These are phyloP conservation scores for Fragaria iinumae DNA, from an alignment of 306 rosid species.

Conservation along the genomic window DNA sequence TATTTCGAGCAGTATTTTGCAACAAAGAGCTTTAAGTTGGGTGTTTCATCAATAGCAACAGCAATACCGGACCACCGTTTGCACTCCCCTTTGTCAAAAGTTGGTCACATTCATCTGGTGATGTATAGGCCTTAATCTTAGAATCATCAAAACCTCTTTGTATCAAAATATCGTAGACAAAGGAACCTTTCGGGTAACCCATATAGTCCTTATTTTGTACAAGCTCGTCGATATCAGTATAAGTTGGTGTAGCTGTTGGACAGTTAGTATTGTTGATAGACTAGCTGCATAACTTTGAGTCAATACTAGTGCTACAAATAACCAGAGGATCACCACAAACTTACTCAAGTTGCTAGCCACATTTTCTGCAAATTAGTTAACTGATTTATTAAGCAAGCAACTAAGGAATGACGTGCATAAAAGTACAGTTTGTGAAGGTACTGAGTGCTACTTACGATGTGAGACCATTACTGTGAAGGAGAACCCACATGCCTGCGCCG, in stretches of 20 bases:
- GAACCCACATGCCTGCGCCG: conserved; percentile 9
- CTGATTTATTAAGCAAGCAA: neutral
- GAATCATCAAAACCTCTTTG: conserved; percentile 33
- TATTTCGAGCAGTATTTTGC: too few species aligned
- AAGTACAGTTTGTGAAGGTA: neutral
- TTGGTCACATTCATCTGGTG: neutral
- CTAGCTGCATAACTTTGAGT: conserved; percentile 77
- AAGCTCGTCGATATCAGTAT: conserved; percentile 36
- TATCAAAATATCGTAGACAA: conserved; percentile 33
- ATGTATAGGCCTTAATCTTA: conserved; percentile 26
- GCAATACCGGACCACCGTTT: too few species aligned
- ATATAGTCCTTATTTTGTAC: conserved; percentile 32
- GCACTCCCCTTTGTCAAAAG: too few species aligned
- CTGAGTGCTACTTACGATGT: conserved; percentile 5
- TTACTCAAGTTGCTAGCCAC: conserved; percentile 58
- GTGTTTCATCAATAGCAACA: too few species aligned
- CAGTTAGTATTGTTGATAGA: conserved; percentile 52
- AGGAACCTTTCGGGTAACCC: conserved; percentile 50
- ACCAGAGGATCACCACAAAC: conserved; percentile 49
- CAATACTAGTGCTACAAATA: conserved; percentile 4
- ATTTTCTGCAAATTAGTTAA: conserved; percentile 32
- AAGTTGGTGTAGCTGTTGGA: conserved; percentile 45
- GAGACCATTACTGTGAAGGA: conserved; percentile 26
- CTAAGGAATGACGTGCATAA: neutral
- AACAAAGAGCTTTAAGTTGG: too few species aligned